phyloP scores from a whole-genome alignment of 805 yeast species.

The Teunomyces kruisii region DNA sequence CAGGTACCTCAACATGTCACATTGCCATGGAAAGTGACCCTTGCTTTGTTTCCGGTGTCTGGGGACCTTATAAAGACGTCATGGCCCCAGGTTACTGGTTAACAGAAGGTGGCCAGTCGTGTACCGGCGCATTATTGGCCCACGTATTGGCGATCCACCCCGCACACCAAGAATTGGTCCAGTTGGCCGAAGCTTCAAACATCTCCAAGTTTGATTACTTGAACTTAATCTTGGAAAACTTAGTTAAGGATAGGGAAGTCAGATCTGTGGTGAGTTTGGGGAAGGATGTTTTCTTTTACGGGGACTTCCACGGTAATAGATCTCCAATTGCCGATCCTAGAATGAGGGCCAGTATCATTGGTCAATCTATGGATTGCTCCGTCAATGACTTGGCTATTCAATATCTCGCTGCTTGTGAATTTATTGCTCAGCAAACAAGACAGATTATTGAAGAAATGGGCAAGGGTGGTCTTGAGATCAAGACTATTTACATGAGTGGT shows the following conservation, averaged over 20 bases:
- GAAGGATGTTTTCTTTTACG: slow-evolving; percentile 85
- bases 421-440: slow-evolving; percentile 95
- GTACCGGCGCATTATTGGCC: slow-evolving; percentile 92
- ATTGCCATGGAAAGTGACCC: slow-evolving; percentile 82
- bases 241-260: slow-evolving; percentile 55
- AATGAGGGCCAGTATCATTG: slow-evolving; percentile 91
- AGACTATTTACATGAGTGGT: slow-evolving; percentile 85
- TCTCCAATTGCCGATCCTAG: slow-evolving; percentile 95
- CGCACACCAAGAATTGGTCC: slow-evolving; percentile 71
- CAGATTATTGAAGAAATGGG: slow-evolving; percentile 90
- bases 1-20: slow-evolving; percentile 98
- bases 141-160: slow-evolving; percentile 89
- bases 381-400: slow-evolving; percentile 81
- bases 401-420: slow-evolving; percentile 93
- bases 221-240: slow-evolving; percentile 68
- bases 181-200: slow-evolving; percentile 64
- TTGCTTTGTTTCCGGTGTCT: slow-evolving; percentile 90
- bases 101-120: slow-evolving; percentile 98
- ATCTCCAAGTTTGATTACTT: slow-evolving; percentile 79
- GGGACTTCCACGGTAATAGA: slow-evolving; percentile 95
- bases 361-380: slow-evolving; percentile 88
- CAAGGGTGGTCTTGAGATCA: slow-evolving; percentile 71
- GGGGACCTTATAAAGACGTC: slow-evolving; percentile 98
- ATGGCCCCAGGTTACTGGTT: slow-evolving; percentile 90
- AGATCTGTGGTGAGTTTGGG: slow-evolving; percentile 81